Evolutionary conservation across 441 rosid genomes (phyloP).

Genomic region (Francoa sonchifolia): DNA sequence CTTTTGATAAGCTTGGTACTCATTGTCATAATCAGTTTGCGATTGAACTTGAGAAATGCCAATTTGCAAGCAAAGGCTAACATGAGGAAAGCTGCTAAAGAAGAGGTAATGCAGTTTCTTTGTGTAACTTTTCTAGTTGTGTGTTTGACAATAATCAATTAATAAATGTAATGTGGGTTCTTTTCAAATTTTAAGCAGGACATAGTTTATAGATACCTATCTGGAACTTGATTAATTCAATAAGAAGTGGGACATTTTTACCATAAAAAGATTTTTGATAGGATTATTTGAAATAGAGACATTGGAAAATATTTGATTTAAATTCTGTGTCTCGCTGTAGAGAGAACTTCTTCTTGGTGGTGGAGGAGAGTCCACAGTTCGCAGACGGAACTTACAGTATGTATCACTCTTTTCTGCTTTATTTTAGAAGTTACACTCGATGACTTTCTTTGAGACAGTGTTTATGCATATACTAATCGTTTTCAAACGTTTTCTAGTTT

Average conservation of each 20-base stretch:
- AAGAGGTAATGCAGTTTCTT: constrained; percentile 37
- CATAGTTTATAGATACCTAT: background rate
- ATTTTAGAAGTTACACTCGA: background rate
- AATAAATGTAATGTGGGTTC: too few relatives aligned
- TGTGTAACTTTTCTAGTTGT: too few relatives aligned
- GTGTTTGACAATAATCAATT: too few relatives aligned
- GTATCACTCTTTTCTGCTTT: too few relatives aligned
- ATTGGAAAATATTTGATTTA: background rate
- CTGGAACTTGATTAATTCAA: background rate
- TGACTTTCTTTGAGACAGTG: background rate
- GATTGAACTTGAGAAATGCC: constrained; percentile 62
- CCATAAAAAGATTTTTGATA: background rate
- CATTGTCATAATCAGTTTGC: constrained; percentile 32
- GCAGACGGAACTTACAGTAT: constrained; percentile 83
- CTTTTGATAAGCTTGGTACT: background rate
- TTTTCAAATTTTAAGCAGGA: too few relatives aligned
- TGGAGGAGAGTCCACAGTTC: constrained; percentile 83
- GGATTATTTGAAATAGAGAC: background rate
- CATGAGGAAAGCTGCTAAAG: constrained; percentile 72
- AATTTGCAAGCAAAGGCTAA: constrained; percentile 85
- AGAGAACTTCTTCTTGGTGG: constrained; percentile 93
- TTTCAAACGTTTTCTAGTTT: too few relatives aligned
- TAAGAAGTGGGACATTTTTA: background rate
- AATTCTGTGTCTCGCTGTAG: constrained; percentile 22
- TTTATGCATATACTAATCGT: too few relatives aligned